phyloP scores from a whole-genome alignment of 768 basidiomycete genomes.

The Solioccasus polychromus region DNA sequence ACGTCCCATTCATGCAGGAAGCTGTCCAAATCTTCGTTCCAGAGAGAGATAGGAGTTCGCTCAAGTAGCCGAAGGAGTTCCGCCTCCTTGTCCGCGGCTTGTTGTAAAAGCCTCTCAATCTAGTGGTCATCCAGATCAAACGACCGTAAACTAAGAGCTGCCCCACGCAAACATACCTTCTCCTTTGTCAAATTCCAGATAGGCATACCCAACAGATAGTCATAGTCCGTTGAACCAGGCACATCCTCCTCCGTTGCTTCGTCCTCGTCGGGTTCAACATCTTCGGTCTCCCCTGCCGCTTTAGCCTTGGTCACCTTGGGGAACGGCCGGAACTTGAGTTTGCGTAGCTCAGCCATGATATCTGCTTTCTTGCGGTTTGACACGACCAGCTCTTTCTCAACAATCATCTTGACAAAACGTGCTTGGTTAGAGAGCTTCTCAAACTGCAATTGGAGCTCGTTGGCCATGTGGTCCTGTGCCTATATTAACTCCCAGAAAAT shows the following conservation, averaged over 20 bases:
- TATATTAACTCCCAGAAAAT: neutral
- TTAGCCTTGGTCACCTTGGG: slow-evolving; percentile 73
- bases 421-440: slow-evolving; percentile 93
- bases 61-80: slow-evolving; percentile 79
- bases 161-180: slow-evolving; percentile 49
- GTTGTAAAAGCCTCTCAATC: slow-evolving; percentile 82
- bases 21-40: slow-evolving; percentile 84
- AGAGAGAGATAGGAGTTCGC: slow-evolving; percentile 77
- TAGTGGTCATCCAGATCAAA: slow-evolving; percentile 28
- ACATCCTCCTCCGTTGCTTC: slow-evolving; percentile 39
- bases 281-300: slow-evolving; percentile 62
- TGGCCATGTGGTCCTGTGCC: slow-evolving; percentile 75
- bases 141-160: neutral
- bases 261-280: slow-evolving; percentile 52
- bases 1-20: slow-evolving; percentile 88
- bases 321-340: slow-evolving; percentile 86
- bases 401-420: slow-evolving; percentile 95
- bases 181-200: slow-evolving; percentile 95
- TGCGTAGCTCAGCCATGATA: slow-evolving; percentile 80
- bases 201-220: slow-evolving; percentile 93
- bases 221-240: slow-evolving; percentile 64
- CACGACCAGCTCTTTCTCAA: slow-evolving; percentile 77
- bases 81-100: slow-evolving; percentile 76
- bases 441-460: slow-evolving; percentile 74
- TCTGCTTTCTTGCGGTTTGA: slow-evolving; percentile 87